Base-by-base conservation (phyloP, 768 basidiomycete genomes). In the Cystobasidium onofrii region DNA sequence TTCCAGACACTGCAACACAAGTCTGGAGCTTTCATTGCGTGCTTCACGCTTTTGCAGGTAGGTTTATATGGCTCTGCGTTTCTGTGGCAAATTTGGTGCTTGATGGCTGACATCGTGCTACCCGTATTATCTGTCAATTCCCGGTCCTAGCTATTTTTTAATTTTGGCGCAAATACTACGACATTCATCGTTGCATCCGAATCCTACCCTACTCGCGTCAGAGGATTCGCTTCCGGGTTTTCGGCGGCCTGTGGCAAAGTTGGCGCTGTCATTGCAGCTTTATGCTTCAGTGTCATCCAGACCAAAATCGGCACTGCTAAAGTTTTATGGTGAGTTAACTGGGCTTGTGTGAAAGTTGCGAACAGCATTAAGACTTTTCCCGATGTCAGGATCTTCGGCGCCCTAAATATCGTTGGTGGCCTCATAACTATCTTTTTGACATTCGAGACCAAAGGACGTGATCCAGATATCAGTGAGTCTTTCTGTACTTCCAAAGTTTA, bases 131-230 rank as follows among this genome's bases (percentile, higher is more conserved):
- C n/a, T n/a, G n/a, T n/a, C n/a, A n/a, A n/a, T n/a, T 39, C 15
- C 15, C 39, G 6, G 39, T 6, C 39, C 39, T 39, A 39, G 39
- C 15, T 39, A 6, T 15, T 39, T 39, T 39, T 39, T 39, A 39
- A 39, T 65, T 63, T 76, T 77, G 89, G 89, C 13, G 75, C 77
- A 18, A 78, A 77, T 67, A 23, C 85, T 0, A 91, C 89, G 0
- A 91, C 90, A 18, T 0, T 92, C 80, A 76, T 91, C 79, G 88
- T 89, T 78, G 88, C 90, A 1, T 88, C 87, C 1, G 89, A 90
- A 81, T 87, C 90, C 13, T 90, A 90, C 83, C 90, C 90, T 0
- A 91, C 90, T 0, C 84, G 87, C 43, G 90, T 86, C 81, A 85
- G 87, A 55, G 88, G 87, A 29, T 85, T 85, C 61, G 89, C 89